Conservation (phyloP, 1,139 yeast genomes). For the Yamadazyma diospyri region DNA sequence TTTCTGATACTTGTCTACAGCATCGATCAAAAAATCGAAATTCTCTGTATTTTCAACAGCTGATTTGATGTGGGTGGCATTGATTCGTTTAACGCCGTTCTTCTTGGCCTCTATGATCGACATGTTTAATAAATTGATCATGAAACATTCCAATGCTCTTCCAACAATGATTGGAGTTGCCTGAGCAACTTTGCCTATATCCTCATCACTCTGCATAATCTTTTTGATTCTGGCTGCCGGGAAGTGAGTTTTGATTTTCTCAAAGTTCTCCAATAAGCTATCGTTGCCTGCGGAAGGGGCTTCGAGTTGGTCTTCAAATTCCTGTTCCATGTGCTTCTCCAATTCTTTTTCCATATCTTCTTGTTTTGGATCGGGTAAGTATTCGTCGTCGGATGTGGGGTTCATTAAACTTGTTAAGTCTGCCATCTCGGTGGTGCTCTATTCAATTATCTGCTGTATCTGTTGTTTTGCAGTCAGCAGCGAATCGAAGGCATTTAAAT, state of each 20-base stretch:
- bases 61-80: slow-evolving; percentile 76
- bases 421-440: too few relatives aligned
- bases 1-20: slow-evolving; percentile 54
- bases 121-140: slow-evolving; percentile 85
- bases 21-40: slow-evolving; percentile 84
- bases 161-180: slow-evolving; percentile 98
- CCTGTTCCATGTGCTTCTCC: slow-evolving; percentile 8
- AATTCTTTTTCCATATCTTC: background rate
- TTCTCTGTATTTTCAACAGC: slow-evolving; percentile 87
- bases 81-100: slow-evolving; percentile 76
- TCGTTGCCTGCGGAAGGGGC: background rate
- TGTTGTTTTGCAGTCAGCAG: too few relatives aligned
- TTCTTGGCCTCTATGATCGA: slow-evolving; percentile 74
- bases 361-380: slow-evolving; percentile 1
- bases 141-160: slow-evolving; percentile 85
- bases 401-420: slow-evolving; percentile 17
- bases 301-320: slow-evolving; percentile 4
- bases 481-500: background rate
- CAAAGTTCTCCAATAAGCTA: slow-evolving; percentile 35
- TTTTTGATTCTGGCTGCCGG: slow-evolving; percentile 97
- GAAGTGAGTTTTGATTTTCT: slow-evolving; percentile 81
- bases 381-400: slow-evolving; percentile 12
- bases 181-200: slow-evolving; percentile 96
- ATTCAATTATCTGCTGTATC: too few relatives aligned
- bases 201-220: slow-evolving; percentile 97